phyloP scores from a whole-genome alignment of 805 yeast genomes.

The Starmera pachycereana region DNA sequence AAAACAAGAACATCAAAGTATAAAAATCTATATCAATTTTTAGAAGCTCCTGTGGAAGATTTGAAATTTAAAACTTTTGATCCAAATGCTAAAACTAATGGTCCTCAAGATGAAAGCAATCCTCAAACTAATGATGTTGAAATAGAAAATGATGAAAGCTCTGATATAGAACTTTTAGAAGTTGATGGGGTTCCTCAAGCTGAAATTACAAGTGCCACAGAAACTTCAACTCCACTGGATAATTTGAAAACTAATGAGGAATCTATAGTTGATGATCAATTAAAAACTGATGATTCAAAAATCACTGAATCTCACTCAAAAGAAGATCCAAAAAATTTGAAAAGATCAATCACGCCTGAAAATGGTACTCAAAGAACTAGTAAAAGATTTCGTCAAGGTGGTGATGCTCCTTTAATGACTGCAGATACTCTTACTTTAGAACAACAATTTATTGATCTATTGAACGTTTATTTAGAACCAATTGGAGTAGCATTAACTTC shows the following conservation, averaged over 20 bases:
- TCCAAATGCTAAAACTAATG: not conserved
- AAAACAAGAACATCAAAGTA: not conserved
- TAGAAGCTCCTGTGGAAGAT: not conserved
- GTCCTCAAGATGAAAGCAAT: not conserved
- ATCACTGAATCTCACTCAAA: slow-evolving; percentile 4
- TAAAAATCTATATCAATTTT: not conserved
- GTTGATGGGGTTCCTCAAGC: not conserved
- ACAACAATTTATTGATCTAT: not conserved
- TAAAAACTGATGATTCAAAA: slow-evolving; percentile 24
- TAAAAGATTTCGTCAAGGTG: slow-evolving; percentile 27
- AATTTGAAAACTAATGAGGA: slow-evolving; percentile 16
- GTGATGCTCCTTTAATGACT: slow-evolving; percentile 2
- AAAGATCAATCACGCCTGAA: slow-evolving; percentile 13
- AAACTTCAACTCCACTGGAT: not conserved
- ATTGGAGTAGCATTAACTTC: slow-evolving; percentile 1
- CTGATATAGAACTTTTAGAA: not conserved
- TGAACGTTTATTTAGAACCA: not conserved
- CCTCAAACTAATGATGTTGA: not conserved
- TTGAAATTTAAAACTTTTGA: not conserved
- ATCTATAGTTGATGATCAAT: slow-evolving; percentile 22
- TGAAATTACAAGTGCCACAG: not conserved
- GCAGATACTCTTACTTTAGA: not conserved
- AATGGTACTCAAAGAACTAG: slow-evolving; percentile 26
- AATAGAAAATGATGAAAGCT: not conserved
- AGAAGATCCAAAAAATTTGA: slow-evolving; percentile 25